Evolutionary conservation across 345 rosid species (phyloP).

Genomic region (Eucalyptus erythrocorys): DNA sequence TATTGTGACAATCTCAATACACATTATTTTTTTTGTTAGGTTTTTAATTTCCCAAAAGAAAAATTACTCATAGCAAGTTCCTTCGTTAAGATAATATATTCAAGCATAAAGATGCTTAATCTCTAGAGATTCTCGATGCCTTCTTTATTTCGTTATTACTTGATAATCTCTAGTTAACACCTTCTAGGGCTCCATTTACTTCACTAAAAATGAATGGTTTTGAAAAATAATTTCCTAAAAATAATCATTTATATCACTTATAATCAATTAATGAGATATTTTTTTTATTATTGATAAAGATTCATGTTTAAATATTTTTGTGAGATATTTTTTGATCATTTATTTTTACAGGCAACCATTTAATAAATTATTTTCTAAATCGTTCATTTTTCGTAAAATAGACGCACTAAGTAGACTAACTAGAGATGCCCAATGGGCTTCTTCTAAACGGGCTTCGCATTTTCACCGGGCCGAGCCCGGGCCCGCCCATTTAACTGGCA

Average conservation of each 20-base stretch:
- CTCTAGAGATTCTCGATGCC: rapidly evolving
- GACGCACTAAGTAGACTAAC: not conserved
- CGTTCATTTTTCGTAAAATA: rapidly evolving
- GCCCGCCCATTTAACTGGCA: not conserved
- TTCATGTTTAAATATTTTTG: not conserved
- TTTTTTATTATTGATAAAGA: not conserved
- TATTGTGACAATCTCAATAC: not conserved
- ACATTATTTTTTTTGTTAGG: not conserved
- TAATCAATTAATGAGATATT: not conserved
- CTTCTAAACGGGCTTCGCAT: not conserved
- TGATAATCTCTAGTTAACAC: rapidly evolving
- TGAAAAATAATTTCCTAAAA: not conserved
- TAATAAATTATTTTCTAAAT: not conserved
- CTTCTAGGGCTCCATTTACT: rapidly evolving
- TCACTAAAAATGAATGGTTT: rapidly evolving
- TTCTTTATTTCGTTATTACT: rapidly evolving
- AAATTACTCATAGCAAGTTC: not conserved
- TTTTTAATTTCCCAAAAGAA: not conserved
- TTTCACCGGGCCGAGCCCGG: not conserved
- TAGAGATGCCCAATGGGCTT: not conserved
- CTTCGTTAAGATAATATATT: not conserved
- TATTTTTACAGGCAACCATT: not conserved
- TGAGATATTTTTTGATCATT: not conserved
- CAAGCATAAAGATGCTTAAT: rapidly evolving
- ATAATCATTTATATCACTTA: rapidly evolving